phyloP scores from a whole-genome alignment of 2,329 filamentous ascomycete genomes.

The Aspergillus versicolor region DNA sequence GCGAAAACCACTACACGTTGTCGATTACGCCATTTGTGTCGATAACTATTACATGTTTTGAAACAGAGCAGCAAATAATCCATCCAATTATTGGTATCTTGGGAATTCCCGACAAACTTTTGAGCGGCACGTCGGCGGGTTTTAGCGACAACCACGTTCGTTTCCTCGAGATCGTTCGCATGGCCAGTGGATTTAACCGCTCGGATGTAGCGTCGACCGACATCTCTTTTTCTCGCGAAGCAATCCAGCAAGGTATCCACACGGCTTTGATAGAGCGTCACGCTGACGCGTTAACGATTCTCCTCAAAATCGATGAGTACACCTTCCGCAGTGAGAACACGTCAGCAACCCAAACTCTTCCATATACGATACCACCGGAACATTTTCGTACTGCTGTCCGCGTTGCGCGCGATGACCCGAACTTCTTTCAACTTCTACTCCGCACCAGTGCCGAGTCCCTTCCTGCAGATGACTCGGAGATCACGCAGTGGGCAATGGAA shows the following conservation, averaged over 20 bases:
- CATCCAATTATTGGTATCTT: slow-evolving; percentile 23
- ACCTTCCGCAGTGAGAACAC: slow-evolving; percentile 19
- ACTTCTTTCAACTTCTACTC: slow-evolving; percentile 34
- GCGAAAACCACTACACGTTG: slow-evolving; percentile 20
- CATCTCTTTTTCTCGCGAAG: slow-evolving; percentile 29
- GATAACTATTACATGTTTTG: slow-evolving; percentile 20
- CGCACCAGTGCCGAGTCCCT: slow-evolving; percentile 41
- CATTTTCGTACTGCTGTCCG: slow-evolving; percentile 35
- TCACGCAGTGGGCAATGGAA: slow-evolving; percentile 38
- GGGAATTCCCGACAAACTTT: slow-evolving; percentile 16
- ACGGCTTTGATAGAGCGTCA: slow-evolving; percentile 39
- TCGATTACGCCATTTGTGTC: slow-evolving; percentile 20
- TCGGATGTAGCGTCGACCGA: slow-evolving; percentile 13
- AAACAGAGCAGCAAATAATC: slow-evolving; percentile 4
- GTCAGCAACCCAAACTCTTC: background rate
- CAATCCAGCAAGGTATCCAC: slow-evolving; percentile 41
- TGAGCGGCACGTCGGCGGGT: slow-evolving; percentile 23
- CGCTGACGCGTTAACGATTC: slow-evolving; percentile 27
- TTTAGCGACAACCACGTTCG: slow-evolving; percentile 29
- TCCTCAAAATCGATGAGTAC: slow-evolving; percentile 42
- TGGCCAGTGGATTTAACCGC: slow-evolving; percentile 26
- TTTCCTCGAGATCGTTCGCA: slow-evolving; percentile 39
- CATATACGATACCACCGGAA: slow-evolving; percentile 32
- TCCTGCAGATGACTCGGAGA: slow-evolving; percentile 33
- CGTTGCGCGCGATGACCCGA: slow-evolving; percentile 22